Evolutionary conservation across 2,329 filamentous ascomycete genomes (phyloP).

Genomic region (Aureobasidium sp.): DNA sequence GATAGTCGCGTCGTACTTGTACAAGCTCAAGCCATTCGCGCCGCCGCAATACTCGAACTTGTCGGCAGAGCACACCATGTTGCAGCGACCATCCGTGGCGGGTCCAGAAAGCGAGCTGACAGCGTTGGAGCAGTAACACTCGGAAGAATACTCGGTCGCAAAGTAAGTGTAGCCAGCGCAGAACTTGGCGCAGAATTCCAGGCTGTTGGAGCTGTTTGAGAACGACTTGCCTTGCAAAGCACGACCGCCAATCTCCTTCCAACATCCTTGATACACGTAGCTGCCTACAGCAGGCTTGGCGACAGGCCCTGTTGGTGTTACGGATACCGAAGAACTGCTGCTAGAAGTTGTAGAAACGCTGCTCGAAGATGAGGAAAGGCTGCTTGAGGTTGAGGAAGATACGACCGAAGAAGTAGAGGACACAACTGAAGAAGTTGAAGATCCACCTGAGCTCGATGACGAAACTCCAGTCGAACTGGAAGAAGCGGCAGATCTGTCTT

Average conservation of each 20-base stretch:
- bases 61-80: constrained; percentile 27
- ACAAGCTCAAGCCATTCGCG: constrained; percentile 26
- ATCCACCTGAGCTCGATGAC: background rate
- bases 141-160: constrained; percentile 32
- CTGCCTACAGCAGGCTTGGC: constrained; percentile 22
- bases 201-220: constrained; percentile 21
- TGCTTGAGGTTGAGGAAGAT: constrained; percentile 16
- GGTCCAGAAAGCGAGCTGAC: constrained; percentile 18
- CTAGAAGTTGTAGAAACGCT: background rate
- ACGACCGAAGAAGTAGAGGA: background rate
- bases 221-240: constrained; percentile 19
- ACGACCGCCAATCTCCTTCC: constrained; percentile 22
- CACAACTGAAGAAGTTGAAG: background rate
- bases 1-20: constrained; percentile 7
- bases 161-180: constrained; percentile 31
- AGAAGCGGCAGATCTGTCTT: background rate
- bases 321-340: background rate
- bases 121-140: constrained; percentile 31
- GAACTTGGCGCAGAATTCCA: constrained; percentile 21
- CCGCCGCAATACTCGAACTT: constrained; percentile 27
- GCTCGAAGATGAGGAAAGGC: constrained; percentile 13
- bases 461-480: background rate
- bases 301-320: background rate
- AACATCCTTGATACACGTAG: constrained; percentile 25
- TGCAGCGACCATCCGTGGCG: constrained; percentile 22